These are phyloP conservation scores for Nicotiana obtusifolia DNA, from an alignment of 257 asterid genomes.

Conservation along the genomic window DNA sequence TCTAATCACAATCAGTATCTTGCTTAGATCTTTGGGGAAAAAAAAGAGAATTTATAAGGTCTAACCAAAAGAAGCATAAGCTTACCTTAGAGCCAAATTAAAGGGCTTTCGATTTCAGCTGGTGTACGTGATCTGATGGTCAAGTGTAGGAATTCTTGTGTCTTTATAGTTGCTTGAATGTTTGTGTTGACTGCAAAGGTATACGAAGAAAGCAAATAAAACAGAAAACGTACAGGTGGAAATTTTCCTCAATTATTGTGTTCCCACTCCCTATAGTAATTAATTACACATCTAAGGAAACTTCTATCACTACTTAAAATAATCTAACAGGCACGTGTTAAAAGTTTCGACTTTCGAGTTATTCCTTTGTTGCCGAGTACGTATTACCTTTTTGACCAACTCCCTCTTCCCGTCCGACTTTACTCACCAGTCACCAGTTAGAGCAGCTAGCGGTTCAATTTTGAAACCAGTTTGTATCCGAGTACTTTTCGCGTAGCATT, in stretches of 20 bases:
- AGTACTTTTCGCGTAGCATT: background rate
- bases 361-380: background rate
- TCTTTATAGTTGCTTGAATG: background rate
- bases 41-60: background rate
- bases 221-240: background rate
- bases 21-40: background rate
- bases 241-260: constrained; percentile 4
- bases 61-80: background rate
- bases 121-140: background rate
- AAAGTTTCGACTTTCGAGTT: background rate
- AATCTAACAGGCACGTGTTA: background rate
- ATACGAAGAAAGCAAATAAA: background rate
- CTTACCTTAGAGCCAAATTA: background rate
- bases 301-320: background rate
- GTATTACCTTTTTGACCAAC: constrained; percentile 2
- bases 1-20: background rate
- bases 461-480: background rate
- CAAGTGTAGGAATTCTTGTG: background rate
- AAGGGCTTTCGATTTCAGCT: background rate
- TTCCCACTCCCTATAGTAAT: background rate
- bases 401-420: background rate
- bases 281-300: background rate
- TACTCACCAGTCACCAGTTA: background rate
- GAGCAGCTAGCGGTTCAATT: background rate
- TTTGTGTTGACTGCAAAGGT: background rate